Evolutionary conservation across 108 stramenopile species (phyloP).

Genomic region (Stephanodiscus triporus): DNA sequence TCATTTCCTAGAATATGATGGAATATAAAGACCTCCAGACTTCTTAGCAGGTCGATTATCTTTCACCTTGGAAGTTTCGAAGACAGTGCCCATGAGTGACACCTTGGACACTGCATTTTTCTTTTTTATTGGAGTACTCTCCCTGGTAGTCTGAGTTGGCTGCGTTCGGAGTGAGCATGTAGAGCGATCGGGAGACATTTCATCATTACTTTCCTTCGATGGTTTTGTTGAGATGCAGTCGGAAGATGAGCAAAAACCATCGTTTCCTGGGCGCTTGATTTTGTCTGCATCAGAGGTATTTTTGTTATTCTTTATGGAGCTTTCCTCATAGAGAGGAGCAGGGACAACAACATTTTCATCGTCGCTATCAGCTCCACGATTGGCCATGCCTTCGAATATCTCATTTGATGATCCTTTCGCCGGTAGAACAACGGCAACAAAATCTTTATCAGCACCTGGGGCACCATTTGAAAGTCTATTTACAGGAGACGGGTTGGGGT

Average conservation of each 20-base stretch:
- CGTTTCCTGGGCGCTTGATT: neutral
- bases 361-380: neutral
- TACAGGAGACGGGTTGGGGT: neutral
- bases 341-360: neutral
- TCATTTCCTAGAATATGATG: slow-evolving; percentile 25
- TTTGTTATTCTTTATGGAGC: neutral
- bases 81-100: slow-evolving; percentile 35
- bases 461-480: too few relatives aligned
- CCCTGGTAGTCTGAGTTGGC: slow-evolving; percentile 4
- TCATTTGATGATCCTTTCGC: neutral
- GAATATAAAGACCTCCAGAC: slow-evolving; percentile 28
- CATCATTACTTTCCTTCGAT: neutral
- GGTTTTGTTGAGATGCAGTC: neutral
- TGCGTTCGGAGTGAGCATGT: slow-evolving; percentile 23
- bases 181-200: slow-evolving; percentile 13
- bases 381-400: neutral
- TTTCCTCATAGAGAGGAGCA: neutral
- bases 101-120: slow-evolving; percentile 19
- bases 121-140: neutral
- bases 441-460: neutral
- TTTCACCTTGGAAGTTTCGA: slow-evolving; percentile 30
- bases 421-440: neutral
- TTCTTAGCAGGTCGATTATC: slow-evolving; percentile 16
- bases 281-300: neutral
- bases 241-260: neutral